Evolutionary conservation across 352 stramenopile species (phyloP).

Genomic region (Globisporangium cystogenes): DNA sequence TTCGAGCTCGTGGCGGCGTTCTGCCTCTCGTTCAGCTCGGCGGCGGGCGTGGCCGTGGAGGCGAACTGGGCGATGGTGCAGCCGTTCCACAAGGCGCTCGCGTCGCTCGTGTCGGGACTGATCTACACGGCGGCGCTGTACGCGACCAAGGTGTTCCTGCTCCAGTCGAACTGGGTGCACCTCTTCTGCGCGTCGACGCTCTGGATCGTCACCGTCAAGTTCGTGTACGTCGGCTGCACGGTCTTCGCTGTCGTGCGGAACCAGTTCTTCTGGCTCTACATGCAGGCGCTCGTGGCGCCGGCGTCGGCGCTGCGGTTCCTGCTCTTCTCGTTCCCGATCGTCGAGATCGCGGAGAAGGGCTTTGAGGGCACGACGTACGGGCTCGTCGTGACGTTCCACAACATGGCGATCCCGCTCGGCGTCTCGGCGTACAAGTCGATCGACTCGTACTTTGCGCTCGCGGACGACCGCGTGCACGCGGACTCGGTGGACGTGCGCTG

Average conservation of each 20-base stretch:
- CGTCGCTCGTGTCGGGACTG: conserved; percentile 38
- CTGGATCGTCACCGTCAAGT: conserved; percentile 49
- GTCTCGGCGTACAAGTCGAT: conserved; percentile 53
- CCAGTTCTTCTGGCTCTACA: conserved; percentile 62
- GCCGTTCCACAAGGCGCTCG: conserved; percentile 41
- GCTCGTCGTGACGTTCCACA: conserved; percentile 32
- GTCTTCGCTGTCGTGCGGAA: conserved; percentile 57
- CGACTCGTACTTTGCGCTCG: conserved; percentile 47
- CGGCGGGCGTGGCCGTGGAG: conserved; percentile 38
- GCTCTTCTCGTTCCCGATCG: conserved; percentile 38
- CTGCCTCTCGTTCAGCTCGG: conserved; percentile 45
- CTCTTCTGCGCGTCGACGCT: conserved; percentile 45
- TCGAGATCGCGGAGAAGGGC: conserved; percentile 42
- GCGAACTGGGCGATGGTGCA: conserved; percentile 51
- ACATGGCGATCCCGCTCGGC: conserved; percentile 40
- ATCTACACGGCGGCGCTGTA: conserved; percentile 58
- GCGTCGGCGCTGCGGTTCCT: conserved; percentile 49
- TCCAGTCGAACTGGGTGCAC: conserved; percentile 44
- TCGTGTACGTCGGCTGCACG: conserved; percentile 34
- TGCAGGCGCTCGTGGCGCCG: conserved; percentile 49
- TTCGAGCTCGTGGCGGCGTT: conserved; percentile 63
- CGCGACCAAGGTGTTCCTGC: conserved; percentile 43
- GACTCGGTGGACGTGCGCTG: conserved; percentile 39
- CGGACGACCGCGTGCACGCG: conserved; percentile 36
- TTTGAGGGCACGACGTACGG: conserved; percentile 24